phyloP scores from a whole-genome alignment of 2,329 filamentous ascomycete genomes.

The Talaromyces sp. region DNA sequence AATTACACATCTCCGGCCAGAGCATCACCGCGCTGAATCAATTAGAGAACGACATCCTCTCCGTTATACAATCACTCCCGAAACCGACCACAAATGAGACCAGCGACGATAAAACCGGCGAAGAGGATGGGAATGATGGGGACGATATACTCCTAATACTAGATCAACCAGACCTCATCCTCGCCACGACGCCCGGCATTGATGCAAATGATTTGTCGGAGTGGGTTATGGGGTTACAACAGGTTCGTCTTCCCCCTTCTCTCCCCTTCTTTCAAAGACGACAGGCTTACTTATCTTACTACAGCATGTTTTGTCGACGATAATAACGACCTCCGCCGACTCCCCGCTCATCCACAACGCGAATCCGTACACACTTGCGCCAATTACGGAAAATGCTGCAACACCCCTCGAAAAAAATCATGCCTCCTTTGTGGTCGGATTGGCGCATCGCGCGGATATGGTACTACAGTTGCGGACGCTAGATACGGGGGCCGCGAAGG shows the following conservation, averaged over 20 bases:
- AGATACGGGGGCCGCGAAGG: constrained; percentile 83
- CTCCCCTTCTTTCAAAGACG: background rate
- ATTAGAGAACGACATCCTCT: constrained; percentile 37
- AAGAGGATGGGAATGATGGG: constrained; percentile 27
- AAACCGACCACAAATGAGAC: constrained; percentile 13
- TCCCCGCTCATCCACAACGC: constrained; percentile 62
- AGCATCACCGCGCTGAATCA: constrained; percentile 33
- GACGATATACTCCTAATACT: constrained; percentile 58
- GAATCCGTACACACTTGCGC: constrained; percentile 13
- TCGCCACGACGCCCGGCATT: constrained; percentile 57
- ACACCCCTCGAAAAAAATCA: constrained; percentile 70
- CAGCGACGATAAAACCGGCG: background rate
- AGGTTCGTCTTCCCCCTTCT: constrained; percentile 41
- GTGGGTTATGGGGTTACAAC: constrained; percentile 59
- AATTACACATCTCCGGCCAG: constrained; percentile 26
- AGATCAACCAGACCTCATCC: constrained; percentile 64
- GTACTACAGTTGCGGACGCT: constrained; percentile 71
- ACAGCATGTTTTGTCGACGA: constrained; percentile 62
- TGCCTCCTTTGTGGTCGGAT: constrained; percentile 66
- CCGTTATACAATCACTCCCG: constrained; percentile 35
- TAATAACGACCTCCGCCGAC: constrained; percentile 72
- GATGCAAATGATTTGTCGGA: constrained; percentile 51
- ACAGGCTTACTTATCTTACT: background rate
- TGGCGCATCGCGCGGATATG: constrained; percentile 72
- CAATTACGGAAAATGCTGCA: constrained; percentile 30